Evolutionary conservation across 495 filamentous ascomycete genomes (phyloP), one percentile per base, ranked within the genome.

Genomic region (Podospora bellae-mahoneyi): DNA sequence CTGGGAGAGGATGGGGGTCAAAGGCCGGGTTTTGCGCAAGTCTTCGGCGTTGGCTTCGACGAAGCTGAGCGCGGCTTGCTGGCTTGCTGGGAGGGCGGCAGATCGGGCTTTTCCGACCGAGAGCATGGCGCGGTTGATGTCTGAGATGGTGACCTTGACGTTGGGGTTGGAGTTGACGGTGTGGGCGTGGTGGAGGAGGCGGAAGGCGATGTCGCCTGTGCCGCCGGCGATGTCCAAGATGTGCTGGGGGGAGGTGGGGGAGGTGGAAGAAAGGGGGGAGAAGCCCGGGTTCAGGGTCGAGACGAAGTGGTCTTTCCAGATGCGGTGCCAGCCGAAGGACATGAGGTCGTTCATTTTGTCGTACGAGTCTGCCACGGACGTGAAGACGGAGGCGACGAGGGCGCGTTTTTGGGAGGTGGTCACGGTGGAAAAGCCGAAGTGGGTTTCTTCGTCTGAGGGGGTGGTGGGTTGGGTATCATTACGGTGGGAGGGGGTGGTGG

Each of bases 251-350:
- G 77, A 71, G 18, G 82, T 71, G 26, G 84, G 76, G 6, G 68
- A 61, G 53, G 62, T 64, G 19, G 69, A 16, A 68, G 69, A 78
- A 64, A 83, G 80, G n/a, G 89, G 82, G 60, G 83, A 84, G 61
- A 87, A 86, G 69, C 95, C 95, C 1, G 96, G 95, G 81, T 97
- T 92, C 15, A 99, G 85, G 26, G 89, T 89, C 66, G 93, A 89
- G 55, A 98, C 95, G 79, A 98, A 99, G 81, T 96, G 87, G 80
- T 97, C 95, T 86, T 99, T 99, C 95, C 95, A 99, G 61, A 98
- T 83, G 18, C 95, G 91, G 80, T 99, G 95, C 81, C 96, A 93
- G 48, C 93, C 93, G 28, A 98, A 88, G 56, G 94, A 97, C 95
- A 99, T 98, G 62, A 97, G 87, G 78, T 99, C 95, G 85, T 99